Conservation (phyloP, 1,284 basidiomycete species). For the Sparassis latifolia region DNA sequence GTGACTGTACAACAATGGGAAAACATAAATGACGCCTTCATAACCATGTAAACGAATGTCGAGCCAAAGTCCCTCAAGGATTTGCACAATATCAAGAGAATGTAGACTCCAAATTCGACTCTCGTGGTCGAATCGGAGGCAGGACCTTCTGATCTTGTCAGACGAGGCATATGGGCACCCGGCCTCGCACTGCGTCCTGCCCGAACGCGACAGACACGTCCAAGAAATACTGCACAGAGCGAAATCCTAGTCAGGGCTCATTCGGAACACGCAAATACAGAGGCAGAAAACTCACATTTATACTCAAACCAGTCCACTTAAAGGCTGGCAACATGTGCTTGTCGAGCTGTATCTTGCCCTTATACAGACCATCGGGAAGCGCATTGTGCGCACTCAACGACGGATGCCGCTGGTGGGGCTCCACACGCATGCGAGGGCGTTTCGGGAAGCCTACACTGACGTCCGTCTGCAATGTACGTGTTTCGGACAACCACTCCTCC, state of each 20-base stretch:
- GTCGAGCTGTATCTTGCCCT: conserved; percentile 45
- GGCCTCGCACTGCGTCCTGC: conserved; percentile 52
- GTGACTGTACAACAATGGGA: no score
- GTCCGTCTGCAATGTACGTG: conserved; percentile 44
- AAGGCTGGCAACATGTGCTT: conserved; percentile 57
- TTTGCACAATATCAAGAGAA: no score
- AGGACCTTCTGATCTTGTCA: conserved; percentile 22
- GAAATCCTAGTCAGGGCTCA: not conserved
- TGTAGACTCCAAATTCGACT: no score
- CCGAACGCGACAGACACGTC: conserved; percentile 60
- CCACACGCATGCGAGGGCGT: conserved; percentile 42
- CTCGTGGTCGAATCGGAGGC: no score
- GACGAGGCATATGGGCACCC: conserved; percentile 51
- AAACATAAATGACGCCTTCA: no score
- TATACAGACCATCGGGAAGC: conserved; percentile 61
- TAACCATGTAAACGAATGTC: no score
- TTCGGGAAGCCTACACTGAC: conserved; percentile 64
- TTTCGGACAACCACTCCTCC: conserved; percentile 35
- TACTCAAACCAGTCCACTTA: conserved; percentile 56
- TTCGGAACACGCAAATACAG: not conserved
- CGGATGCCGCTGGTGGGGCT: conserved; percentile 33
- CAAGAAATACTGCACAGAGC: conserved; percentile 50
- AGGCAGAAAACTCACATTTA: conserved; percentile 47
- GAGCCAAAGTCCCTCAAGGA: no score
- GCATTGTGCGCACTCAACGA: conserved; percentile 37